These are phyloP conservation scores for Talaromyces sp. DNA, from an alignment of 2,329 filamentous ascomycete genomes.

Conservation along the genomic window DNA sequence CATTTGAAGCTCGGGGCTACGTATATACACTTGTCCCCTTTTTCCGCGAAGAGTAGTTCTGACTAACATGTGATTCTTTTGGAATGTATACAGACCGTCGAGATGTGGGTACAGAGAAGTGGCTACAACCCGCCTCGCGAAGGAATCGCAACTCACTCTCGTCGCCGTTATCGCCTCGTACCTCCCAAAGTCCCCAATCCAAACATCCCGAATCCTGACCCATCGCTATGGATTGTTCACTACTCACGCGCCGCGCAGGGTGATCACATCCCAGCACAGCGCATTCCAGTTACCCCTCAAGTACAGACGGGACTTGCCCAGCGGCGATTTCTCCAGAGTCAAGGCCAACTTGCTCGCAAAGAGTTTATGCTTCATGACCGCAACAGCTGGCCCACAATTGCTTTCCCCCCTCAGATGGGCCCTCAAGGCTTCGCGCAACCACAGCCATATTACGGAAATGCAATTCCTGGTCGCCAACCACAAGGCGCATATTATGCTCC, in stretches of 20 bases:
- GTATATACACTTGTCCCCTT: constrained; percentile 37
- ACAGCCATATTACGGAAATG: constrained; percentile 37
- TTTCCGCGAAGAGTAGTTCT: not conserved
- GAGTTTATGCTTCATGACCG: constrained; percentile 93
- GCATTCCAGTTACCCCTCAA: constrained; percentile 44
- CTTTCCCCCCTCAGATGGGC: constrained; percentile 53
- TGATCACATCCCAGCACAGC: constrained; percentile 63
- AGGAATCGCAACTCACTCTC: constrained; percentile 66
- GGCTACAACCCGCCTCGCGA: constrained; percentile 73
- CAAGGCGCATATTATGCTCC: constrained; percentile 24
- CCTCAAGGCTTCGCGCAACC: constrained; percentile 48
- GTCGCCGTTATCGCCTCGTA: constrained; percentile 78
- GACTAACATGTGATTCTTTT: constrained; percentile 10
- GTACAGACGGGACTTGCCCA: constrained; percentile 38
- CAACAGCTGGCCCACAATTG: constrained; percentile 81
- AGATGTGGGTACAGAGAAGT: constrained; percentile 75
- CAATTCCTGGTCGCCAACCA: constrained; percentile 29
- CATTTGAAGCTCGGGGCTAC: constrained; percentile 66
- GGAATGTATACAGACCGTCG: constrained; percentile 60
- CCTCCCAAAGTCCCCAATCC: constrained; percentile 64
- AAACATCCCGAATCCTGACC: constrained; percentile 66
- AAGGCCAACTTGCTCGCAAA: constrained; percentile 78
- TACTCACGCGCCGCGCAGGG: constrained; percentile 72
- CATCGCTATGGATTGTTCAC: constrained; percentile 84
- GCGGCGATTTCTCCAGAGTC: constrained; percentile 58